Evolutionary conservation across 805 yeast species (phyloP).

Genomic region (Yamadazyma akitaensis): DNA sequence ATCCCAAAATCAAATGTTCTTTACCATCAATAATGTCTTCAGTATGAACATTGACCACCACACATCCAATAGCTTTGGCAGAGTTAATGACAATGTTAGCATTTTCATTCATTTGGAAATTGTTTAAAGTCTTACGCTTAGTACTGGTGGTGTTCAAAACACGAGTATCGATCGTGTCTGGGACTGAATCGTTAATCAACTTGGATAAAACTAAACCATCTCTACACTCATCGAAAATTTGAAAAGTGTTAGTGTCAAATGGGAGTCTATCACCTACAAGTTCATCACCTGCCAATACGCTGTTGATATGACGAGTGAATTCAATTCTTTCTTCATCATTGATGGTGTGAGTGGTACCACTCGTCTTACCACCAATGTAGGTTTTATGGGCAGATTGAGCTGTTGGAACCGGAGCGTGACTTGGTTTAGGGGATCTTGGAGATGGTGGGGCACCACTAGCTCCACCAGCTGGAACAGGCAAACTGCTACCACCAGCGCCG

Average conservation of each 20-base stretch:
- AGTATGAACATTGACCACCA: slow-evolving; percentile 95
- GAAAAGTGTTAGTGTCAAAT: slow-evolving; percentile 89
- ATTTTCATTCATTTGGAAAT: slow-evolving; percentile 93
- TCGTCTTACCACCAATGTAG: slow-evolving; percentile 77
- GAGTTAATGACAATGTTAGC: slow-evolving; percentile 97
- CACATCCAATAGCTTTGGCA: slow-evolving; percentile 98
- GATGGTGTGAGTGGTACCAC: slow-evolving; percentile 93
- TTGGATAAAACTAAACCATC: slow-evolving; percentile 93
- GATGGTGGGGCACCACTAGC: slow-evolving; percentile 10
- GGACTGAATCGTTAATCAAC: slow-evolving; percentile 95
- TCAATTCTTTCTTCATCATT: slow-evolving; percentile 96
- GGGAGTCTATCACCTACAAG: slow-evolving; percentile 85
- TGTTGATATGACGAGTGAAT: slow-evolving; percentile 93
- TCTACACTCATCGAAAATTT: slow-evolving; percentile 92
- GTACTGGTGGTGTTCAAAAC: slow-evolving; percentile 83
- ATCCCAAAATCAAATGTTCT: slow-evolving; percentile 85
- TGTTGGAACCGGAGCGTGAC: slow-evolving; percentile 35
- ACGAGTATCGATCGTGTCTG: slow-evolving; percentile 97
- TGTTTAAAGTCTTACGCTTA: slow-evolving; percentile 75
- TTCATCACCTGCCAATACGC: slow-evolving; percentile 84
- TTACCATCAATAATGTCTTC: slow-evolving; percentile 94
- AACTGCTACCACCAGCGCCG: slow-evolving; percentile 6
- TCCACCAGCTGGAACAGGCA: slow-evolving; percentile 14
- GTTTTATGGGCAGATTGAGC: slow-evolving; percentile 56
- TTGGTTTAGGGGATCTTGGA: slow-evolving; percentile 22